Base-by-base conservation (phyloP, 1,139 yeast species). In the Starmera stellimalicola region DNA sequence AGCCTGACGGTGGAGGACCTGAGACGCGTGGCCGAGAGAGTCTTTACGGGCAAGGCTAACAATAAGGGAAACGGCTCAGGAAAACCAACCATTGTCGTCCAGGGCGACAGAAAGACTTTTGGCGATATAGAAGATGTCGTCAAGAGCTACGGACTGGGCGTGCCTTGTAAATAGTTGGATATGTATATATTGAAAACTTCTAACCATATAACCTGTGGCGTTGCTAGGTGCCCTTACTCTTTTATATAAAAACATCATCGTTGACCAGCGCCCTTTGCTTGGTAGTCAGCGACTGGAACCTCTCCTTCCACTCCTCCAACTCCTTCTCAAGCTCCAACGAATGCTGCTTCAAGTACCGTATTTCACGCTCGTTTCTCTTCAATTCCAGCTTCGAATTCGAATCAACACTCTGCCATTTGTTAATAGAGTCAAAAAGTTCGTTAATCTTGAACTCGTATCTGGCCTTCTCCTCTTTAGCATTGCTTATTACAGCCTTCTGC, bases 51-150 rank as follows among this genome's bases (percentile, higher is more conserved):
- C 4, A 64, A 68, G 26, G 76, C 68, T 3, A 57, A 59, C 18
- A 73, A 68, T 32, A 53, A 52, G 26, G 79, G 74, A 5, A 51
- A 54, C 12, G 73, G 75, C 32, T 57, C 71, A 6, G 83, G 88
- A 3, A 64, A 60, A 40, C 93, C 97, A 12, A 81, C 95, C 1
- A 65, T 87, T 26, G 93, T 85, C 6, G 74, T 85, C 67, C 95
- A 87, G 62, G 98, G 97, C 36, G 78, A 82, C 39, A 71, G 94
- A 47, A 84, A 75, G 32, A 63, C 73, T 9, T 84, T 88, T 56
- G 97, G 97, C 12, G 95, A 91, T 54, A 77, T 88, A 19, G 74
- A 72, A 27, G 70, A 62, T 15, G 75, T 78, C 19, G 63, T 85
- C 41, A 68, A 68, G 40, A 69, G 72, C 38, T 83, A 77, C 50